phyloP scores from a whole-genome alignment of 2,329 filamentous ascomycete species.

The Zymoseptoria crescenta region DNA sequence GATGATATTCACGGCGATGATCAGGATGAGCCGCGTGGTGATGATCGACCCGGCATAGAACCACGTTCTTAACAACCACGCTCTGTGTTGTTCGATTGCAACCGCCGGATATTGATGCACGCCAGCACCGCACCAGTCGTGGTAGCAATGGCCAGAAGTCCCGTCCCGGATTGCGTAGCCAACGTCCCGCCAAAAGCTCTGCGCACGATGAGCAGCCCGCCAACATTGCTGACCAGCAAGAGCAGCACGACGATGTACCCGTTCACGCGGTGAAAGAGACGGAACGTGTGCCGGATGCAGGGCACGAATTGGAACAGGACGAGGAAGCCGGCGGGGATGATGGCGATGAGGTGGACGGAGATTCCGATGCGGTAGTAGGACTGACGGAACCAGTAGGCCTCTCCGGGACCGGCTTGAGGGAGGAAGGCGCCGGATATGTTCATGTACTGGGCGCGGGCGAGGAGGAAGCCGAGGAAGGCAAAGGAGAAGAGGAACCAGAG shows the following conservation, averaged over 20 bases:
- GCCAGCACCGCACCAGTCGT: slow-evolving; percentile 40
- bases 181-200: slow-evolving; percentile 49
- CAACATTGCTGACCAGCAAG: slow-evolving; percentile 38
- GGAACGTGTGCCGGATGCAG: slow-evolving; percentile 38
- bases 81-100: slow-evolving; percentile 58
- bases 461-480: slow-evolving; percentile 39
- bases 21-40: slow-evolving; percentile 44
- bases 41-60: slow-evolving; percentile 40
- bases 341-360: slow-evolving; percentile 35
- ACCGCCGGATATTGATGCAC: slow-evolving; percentile 49
- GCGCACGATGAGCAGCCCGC: slow-evolving; percentile 47
- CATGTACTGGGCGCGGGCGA: slow-evolving; percentile 45
- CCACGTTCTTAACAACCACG: slow-evolving; percentile 52
- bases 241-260: slow-evolving; percentile 50
- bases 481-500: slow-evolving; percentile 35
- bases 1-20: slow-evolving; percentile 37
- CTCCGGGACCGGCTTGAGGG: slow-evolving; percentile 32
- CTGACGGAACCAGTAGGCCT: slow-evolving; percentile 38
- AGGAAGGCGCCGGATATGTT: slow-evolving; percentile 33
- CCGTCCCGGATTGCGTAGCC: slow-evolving; percentile 41
- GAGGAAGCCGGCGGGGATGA: slow-evolving; percentile 36
- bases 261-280: slow-evolving; percentile 52
- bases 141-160: slow-evolving; percentile 41
- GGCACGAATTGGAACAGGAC: slow-evolving; percentile 38
- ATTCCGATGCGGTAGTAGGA: slow-evolving; percentile 34